phyloP scores from a whole-genome alignment of 1,139 yeast genomes.

The Saccharomyces pastorianus region DNA sequence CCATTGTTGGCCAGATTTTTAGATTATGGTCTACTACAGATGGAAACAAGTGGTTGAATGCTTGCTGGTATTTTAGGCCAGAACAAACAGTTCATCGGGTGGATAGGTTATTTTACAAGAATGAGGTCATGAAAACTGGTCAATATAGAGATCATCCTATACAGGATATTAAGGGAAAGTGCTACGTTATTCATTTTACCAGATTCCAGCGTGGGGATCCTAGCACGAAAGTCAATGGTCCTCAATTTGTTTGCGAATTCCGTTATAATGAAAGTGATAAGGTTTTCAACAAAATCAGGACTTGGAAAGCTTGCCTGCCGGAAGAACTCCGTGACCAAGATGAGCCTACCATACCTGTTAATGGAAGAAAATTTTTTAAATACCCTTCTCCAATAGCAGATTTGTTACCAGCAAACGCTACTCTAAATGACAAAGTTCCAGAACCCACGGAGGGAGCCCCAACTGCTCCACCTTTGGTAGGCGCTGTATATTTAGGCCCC shows the following conservation, averaged over 20 bases:
- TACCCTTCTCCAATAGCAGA: conserved; percentile 79
- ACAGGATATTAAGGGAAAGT: conserved; percentile 81
- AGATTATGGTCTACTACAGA: conserved; percentile 80
- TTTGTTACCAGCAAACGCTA: conserved; percentile 65
- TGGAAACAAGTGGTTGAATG: conserved; percentile 81
- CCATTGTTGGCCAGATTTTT: conserved; percentile 89
- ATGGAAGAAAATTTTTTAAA: conserved; percentile 53
- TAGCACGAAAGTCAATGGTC: conserved; percentile 70
- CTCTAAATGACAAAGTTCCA: conserved; percentile 65
- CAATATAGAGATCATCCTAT: conserved; percentile 91
- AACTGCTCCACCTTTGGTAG: conserved; percentile 85
- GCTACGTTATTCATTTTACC: conserved; percentile 90
- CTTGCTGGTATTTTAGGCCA: conserved; percentile 96
- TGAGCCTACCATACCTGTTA: conserved; percentile 67
- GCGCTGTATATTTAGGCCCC: conserved; percentile 78
- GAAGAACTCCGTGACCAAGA: conserved; percentile 86
- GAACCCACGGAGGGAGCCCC: conserved; percentile 69
- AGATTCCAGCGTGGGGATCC: conserved; percentile 94
- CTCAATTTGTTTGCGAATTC: conserved; percentile 88
- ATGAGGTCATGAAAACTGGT: conserved; percentile 94
- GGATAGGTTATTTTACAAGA: conserved; percentile 80
- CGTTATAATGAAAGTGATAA: conserved; percentile 87
- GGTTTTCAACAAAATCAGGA: conserved; percentile 85
- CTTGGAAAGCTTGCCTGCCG: conserved; percentile 98
- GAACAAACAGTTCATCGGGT: conserved; percentile 94